Conservation (phyloP, 1,284 basidiomycete species). For the Ceratobasidium sp. region DNA sequence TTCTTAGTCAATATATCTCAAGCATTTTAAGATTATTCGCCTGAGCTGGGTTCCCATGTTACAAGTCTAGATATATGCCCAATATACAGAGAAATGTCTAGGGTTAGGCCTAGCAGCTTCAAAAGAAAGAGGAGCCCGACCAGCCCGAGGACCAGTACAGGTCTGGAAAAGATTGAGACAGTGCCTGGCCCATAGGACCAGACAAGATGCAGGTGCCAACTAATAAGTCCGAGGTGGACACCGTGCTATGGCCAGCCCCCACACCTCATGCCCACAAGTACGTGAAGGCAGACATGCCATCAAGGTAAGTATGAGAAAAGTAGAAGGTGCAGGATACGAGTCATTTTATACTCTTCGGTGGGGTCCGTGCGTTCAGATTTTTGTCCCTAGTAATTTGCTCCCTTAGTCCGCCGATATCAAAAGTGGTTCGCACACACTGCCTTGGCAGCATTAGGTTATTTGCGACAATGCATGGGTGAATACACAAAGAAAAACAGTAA, state of each 20-base stretch:
- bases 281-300: constrained; percentile 40
- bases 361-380: background rate
- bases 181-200: constrained; percentile 40
- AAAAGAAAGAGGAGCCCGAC: constrained; percentile 24
- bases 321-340: background rate
- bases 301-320: constrained; percentile 42
- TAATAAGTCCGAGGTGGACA: constrained; percentile 25
- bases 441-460: background rate
- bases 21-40: too few species aligned
- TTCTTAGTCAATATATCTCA: background rate
- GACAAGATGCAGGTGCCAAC: constrained; percentile 39
- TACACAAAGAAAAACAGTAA: background rate
- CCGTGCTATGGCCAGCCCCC: constrained; percentile 40
- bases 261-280: constrained; percentile 35
- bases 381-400: background rate
- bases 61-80: too few species aligned
- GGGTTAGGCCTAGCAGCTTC: constrained; percentile 9
- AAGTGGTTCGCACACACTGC: background rate
- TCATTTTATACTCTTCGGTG: background rate
- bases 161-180: constrained; percentile 40
- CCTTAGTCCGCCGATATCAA: background rate
- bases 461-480: background rate
- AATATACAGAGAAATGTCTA: background rate
- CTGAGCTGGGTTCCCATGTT: too few species aligned
- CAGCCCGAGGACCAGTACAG: constrained; percentile 39